phyloP scores from a whole-genome alignment of 768 basidiomycete species.

The Boletales sp. region DNA sequence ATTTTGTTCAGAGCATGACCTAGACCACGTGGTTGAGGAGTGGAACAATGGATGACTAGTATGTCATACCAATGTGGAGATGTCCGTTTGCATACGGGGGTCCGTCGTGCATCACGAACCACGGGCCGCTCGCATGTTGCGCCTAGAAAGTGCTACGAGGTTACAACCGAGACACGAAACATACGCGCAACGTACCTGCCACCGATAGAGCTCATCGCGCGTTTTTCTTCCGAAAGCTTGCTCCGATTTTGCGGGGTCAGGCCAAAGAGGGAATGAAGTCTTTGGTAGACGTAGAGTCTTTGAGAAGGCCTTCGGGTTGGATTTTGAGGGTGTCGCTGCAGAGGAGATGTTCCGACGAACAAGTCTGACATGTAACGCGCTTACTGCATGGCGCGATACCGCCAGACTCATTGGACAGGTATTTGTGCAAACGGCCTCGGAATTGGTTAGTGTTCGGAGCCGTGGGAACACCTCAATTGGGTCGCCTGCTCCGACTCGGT shows the following conservation, averaged over 20 bases:
- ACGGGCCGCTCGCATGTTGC: constrained; percentile 58
- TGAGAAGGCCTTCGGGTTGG: constrained; percentile 40
- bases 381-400: constrained; percentile 15
- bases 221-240: constrained; percentile 55
- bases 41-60: not conserved
- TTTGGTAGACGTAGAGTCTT: constrained; percentile 77
- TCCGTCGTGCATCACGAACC: constrained; percentile 91
- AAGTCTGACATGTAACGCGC: constrained; percentile 8
- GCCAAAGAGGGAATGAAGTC: constrained; percentile 73
- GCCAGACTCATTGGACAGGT: constrained; percentile 15
- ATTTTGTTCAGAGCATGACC: constrained; percentile 97
- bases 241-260: constrained; percentile 62
- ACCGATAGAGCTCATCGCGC: constrained; percentile 69
- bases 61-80: constrained; percentile 79
- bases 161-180: not conserved
- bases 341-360: constrained; percentile 15
- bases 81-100: constrained; percentile 98
- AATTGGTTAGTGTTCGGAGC: no score
- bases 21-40: constrained; percentile 26
- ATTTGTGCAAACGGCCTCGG: no score
- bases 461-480: not conserved
- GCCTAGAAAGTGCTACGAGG: constrained; percentile 39
- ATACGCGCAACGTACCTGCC: constrained; percentile 56
- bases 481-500: no score
- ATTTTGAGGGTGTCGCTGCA: not conserved